Evolutionary conservation across 768 basidiomycete species (phyloP), one percentile per base, ranked within the genome.

Genomic region (Boletus sp.): DNA sequence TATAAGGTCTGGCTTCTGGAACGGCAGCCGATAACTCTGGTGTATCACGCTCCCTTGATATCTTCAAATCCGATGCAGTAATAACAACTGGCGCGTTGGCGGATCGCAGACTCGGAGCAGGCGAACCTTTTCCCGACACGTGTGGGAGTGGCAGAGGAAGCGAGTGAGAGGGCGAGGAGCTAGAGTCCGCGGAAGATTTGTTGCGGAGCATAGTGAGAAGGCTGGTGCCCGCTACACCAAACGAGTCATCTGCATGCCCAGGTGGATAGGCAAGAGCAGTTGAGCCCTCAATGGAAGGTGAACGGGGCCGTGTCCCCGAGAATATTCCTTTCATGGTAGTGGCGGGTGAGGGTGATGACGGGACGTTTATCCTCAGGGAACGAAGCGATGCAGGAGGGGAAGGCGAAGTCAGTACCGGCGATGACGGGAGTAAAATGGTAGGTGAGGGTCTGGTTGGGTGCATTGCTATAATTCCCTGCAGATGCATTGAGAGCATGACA

Each of bases 401-500:
- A 24, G 68, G 63, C 2, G 71, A 65, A 39, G 68, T 59, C 12
- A 73, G 58, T 15, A 50, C 49, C 11, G 58, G 37, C n/a, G 63
- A 67, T 8, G 57, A 45, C 46, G 62, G 47, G 54, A 53, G 42
- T 35, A 50, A 53, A 20, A 47, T 53, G 20, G 56, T 48, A 52
- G 50, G 44, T 24, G 54, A 62, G 20, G 54, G 35, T 50, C 63
- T 59, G 29, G 44, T 45, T 41, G 59, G 52, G 41, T 69, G 51
- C 71, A 70, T 29, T 76, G 76, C 30, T 76, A 75, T 60, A 78
- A 74, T 52, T n/a, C 81, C 84, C 62, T 89, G 87, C 33, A 83
- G 77, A 47, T 85, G 85, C 78, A 92, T 89, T 32, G 87, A 86
- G 36, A 92, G 77, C 82, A 90, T 88, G 47, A 91, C 90, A 67